Evolutionary conservation across 176 grass and related monocot species (phyloP).

Genomic region (Juncus inflexus): DNA sequence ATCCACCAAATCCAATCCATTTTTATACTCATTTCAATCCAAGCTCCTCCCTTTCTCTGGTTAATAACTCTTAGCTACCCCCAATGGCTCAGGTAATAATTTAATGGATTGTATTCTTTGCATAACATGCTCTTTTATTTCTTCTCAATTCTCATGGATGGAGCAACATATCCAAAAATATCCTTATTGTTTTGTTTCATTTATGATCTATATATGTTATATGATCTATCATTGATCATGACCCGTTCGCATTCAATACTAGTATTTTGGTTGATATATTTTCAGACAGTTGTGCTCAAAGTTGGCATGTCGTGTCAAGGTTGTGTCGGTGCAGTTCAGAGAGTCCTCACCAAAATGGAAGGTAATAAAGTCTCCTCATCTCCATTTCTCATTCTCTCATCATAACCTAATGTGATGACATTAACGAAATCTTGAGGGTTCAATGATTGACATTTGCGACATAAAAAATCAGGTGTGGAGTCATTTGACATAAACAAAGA

Average conservation of each 20-base stretch:
- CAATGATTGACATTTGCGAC: background rate
- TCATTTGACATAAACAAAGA: slow-evolving; percentile 76
- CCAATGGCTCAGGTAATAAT: slow-evolving; percentile 32
- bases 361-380: slow-evolving; percentile 23
- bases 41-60: background rate
- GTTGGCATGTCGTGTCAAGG: slow-evolving; percentile 88
- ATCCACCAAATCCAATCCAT: background rate
- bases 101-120: background rate
- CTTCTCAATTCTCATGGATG: too few species aligned
- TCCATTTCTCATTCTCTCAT: slow-evolving; percentile 10
- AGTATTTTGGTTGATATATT: background rate
- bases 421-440: background rate
- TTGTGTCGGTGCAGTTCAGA: slow-evolving; percentile 61
- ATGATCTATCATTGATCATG: background rate
- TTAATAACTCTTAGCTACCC: background rate
- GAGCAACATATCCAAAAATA: background rate
- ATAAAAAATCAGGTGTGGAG: slow-evolving; percentile 51
- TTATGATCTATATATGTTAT: background rate
- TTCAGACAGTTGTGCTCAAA: slow-evolving; percentile 84
- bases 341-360: slow-evolving; percentile 80
- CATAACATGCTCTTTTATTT: background rate
- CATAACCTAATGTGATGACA: background rate
- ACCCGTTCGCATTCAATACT: background rate
- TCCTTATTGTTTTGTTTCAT: background rate
- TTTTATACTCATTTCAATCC: background rate